Evolutionary conservation across 2,329 filamentous ascomycete species (phyloP).

Genomic region (Alternaria sp.): DNA sequence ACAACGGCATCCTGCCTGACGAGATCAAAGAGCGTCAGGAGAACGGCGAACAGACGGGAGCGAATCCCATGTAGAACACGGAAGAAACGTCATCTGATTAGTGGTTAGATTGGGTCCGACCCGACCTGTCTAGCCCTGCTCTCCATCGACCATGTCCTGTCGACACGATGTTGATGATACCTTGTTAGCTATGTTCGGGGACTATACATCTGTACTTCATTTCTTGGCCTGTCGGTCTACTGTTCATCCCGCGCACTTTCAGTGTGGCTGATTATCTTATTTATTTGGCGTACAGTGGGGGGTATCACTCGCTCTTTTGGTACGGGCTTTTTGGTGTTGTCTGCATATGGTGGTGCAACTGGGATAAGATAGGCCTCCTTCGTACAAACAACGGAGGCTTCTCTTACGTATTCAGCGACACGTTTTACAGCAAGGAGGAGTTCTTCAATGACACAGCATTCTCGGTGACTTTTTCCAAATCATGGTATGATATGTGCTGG

Average conservation of each 20-base stretch:
- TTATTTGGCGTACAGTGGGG: conserved; percentile 30
- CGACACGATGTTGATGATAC: conserved; percentile 11
- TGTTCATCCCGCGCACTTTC: conserved; percentile 8
- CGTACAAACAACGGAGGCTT: conserved; percentile 16
- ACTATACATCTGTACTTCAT: conserved; percentile 13
- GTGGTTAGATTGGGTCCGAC: neutral
- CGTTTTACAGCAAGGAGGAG: conserved; percentile 11
- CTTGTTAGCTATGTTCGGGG: conserved; percentile 14
- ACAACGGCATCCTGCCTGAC: conserved; percentile 51
- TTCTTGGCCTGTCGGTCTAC: conserved; percentile 1
- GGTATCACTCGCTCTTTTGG: conserved; percentile 32
- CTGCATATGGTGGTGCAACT: conserved; percentile 23
- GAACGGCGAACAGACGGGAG: conserved; percentile 48
- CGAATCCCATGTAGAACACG: conserved; percentile 33
- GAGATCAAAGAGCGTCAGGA: conserved; percentile 53
- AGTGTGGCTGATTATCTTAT: conserved; percentile 13
- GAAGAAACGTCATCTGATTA: neutral
- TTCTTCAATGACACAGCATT: conserved; percentile 18
- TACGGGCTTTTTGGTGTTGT: conserved; percentile 19
- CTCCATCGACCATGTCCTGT: conserved; percentile 3
- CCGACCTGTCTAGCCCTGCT: neutral
- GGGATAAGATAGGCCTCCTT: conserved; percentile 23
- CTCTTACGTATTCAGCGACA: conserved; percentile 17
- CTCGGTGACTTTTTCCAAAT: conserved; percentile 6
- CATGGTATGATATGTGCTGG: neutral